Percentiles rank a stretch among this genome's conserved stretches.
These are phyloP conservation scores for Phytophthora megakarya DNA, from an alignment of 352 stramenopile species.

Conservation along the genomic window DNA sequence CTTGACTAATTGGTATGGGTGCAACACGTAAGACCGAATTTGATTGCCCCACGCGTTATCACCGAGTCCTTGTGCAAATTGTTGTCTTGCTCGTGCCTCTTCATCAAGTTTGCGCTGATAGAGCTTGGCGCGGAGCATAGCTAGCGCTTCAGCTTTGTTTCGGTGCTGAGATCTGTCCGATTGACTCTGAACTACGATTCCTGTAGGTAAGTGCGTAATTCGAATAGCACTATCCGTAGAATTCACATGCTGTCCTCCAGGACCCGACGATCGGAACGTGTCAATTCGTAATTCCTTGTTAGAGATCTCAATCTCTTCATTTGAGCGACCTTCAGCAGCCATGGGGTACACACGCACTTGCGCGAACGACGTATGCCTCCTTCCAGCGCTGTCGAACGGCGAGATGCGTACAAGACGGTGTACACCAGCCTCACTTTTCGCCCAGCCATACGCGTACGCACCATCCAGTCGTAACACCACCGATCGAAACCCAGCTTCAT, in stretches of 20 bases:
- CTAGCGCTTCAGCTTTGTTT: slow-evolving; percentile 94
- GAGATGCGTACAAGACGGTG: slow-evolving; percentile 95
- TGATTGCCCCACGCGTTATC: slow-evolving; percentile 86
- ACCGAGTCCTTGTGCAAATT: slow-evolving; percentile 67
- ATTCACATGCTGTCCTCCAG: slow-evolving; percentile 97
- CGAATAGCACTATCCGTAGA: slow-evolving; percentile 96
- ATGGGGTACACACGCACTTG: slow-evolving; percentile 81
- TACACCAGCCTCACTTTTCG: slow-evolving; percentile 94
- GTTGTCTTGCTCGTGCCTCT: slow-evolving; percentile 46
- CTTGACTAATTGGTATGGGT: slow-evolving; percentile 99
- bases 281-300: slow-evolving; percentile 93
- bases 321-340: slow-evolving; percentile 38
- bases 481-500: slow-evolving; percentile 72
- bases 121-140: slow-evolving; percentile 76
- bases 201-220: slow-evolving; percentile 95
- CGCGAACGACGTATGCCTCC: slow-evolving; percentile 96
- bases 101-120: slow-evolving; percentile 73
- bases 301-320: slow-evolving; percentile 60
- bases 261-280: slow-evolving; percentile 92
- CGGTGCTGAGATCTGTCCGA: slow-evolving; percentile 93
- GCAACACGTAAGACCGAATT: slow-evolving; percentile 97
- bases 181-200: slow-evolving; percentile 94
- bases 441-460: slow-evolving; percentile 91
- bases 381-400: slow-evolving; percentile 94
- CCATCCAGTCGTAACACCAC: slow-evolving; percentile 65